Evolutionary conservation across 805 yeast genomes (phyloP).

Genomic region (Kluyveromyces siamensis): DNA sequence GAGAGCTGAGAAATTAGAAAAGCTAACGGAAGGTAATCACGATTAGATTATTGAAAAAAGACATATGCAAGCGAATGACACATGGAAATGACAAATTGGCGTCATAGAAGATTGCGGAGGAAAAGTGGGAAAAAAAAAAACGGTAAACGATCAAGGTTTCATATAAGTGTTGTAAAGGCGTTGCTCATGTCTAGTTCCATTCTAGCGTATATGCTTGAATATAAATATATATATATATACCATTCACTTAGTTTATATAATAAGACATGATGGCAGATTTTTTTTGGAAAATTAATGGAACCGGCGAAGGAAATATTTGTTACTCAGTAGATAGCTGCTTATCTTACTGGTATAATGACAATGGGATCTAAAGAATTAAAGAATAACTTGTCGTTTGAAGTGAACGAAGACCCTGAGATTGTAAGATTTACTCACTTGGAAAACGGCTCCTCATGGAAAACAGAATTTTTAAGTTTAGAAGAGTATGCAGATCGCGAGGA

Average conservation of each 20-base stretch:
- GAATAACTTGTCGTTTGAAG: constrained; percentile 11
- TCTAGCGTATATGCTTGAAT: too few relatives aligned
- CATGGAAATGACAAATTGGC: neutral
- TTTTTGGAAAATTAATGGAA: too few relatives aligned
- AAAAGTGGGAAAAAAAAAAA: too few relatives aligned
- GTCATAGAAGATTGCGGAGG: too few relatives aligned
- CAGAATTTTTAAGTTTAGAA: constrained; percentile 22
- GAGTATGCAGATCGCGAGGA: constrained; percentile 32
- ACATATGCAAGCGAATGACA: neutral
- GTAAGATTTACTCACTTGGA: constrained; percentile 29
- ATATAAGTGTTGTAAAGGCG: too few relatives aligned
- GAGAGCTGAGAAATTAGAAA: neutral
- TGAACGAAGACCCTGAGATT: constrained; percentile 25
- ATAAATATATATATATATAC: too few relatives aligned
- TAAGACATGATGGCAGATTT: too few relatives aligned
- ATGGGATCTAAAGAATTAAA: neutral
- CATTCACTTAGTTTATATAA: too few relatives aligned
- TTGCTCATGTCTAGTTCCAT: too few relatives aligned
- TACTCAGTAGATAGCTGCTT: too few relatives aligned
- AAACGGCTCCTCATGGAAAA: constrained; percentile 30
- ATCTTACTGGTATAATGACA: neutral
- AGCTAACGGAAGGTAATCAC: neutral
- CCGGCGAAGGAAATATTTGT: too few relatives aligned
- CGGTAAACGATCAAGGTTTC: too few relatives aligned
- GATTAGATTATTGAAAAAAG: neutral